These are phyloP conservation scores for Melastoma candidum DNA, from an alignment of 441 rosid species.

Conservation along the genomic window DNA sequence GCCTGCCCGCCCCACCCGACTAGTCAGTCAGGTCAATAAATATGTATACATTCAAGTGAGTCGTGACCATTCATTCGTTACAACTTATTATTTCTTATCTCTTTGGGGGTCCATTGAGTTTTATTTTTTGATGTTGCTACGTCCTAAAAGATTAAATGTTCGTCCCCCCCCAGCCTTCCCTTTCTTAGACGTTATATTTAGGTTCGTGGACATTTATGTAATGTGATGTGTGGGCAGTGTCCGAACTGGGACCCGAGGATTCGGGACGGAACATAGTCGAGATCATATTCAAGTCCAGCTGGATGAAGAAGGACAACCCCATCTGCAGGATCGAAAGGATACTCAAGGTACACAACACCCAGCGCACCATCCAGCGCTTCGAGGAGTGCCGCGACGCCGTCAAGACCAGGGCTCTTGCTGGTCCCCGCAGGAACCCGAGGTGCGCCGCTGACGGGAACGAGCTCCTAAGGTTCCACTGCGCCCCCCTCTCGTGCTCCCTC, in stretches of 20 bases:
- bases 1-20: too few species aligned
- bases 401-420: conserved; percentile 66
- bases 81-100: too few species aligned
- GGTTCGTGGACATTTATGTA: too few species aligned
- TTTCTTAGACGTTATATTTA: not conserved
- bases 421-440: conserved; percentile 57
- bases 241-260: conserved; percentile 93
- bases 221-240: conserved; percentile 33
- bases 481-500: conserved; percentile 63
- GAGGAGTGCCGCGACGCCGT: conserved; percentile 92
- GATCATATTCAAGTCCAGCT: conserved; percentile 95
- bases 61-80: too few species aligned
- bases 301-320: conserved; percentile 80
- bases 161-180: too few species aligned
- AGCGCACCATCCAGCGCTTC: conserved; percentile 87
- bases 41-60: too few species aligned
- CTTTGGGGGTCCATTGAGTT: too few species aligned
- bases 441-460: conserved; percentile 98
- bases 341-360: conserved; percentile 84
- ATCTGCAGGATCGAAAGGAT: conserved; percentile 89
- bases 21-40: too few species aligned
- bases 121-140: too few species aligned
- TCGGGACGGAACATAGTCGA: conserved; percentile 96
- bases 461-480: conserved; percentile 83
- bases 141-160: too few species aligned